Evolutionary conservation across 768 basidiomycete genomes (phyloP), one percentile per base, ranked within the genome.

Genomic region (Panellus pusillus): DNA sequence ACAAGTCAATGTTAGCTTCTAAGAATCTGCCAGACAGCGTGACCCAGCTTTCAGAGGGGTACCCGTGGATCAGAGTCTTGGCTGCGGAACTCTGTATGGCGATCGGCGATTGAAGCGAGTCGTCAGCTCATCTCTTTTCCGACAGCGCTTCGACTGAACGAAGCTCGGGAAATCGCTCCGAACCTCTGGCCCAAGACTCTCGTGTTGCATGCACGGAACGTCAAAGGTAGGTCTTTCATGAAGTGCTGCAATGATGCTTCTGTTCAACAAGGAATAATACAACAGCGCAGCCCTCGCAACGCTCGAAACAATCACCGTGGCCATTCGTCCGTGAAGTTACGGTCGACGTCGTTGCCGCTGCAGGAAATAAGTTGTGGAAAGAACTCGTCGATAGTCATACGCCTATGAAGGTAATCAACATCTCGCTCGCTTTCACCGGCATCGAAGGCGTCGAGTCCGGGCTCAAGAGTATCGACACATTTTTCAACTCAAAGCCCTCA

Each of bases 1-100:
- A 81, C 57, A 98, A 97, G 74, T 93, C 91, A 63, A 98, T 98
- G 96, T 73, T 93, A 48, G 92, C 93, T 0, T 88, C 93, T n/a
- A 99, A 99, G 69, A 98, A 98, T 64, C 79, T 98, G 19, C 84
- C 87, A 0, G 82, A 84, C 31, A 81, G 89, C 0, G 83, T 98
- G 19, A 88, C 79, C 6, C 86, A 83, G 38, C 71, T 80, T 13
- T 76, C 82, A 2, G 87, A 94, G 54, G 95, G 93, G 0, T 77
- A 82, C 41, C 91, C 93, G 50, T 98, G 97, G 97, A 82, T 99
- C 42, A 79, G 88, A 9, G 87, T 98, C 9, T 80, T 98, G 24
- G 87, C 93, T 31, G 91, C 93, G 13, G 97, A 99, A 63, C 78
- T 99, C 32, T 3, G 32, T 35, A 7, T 24, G 32, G 32, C 14